A percentile compares a stretch with the other conserved stretches of the same genome.
Conservation (phyloP, 495 filamentous ascomycete genomes). For the Polyplosphaeria fusca region DNA sequence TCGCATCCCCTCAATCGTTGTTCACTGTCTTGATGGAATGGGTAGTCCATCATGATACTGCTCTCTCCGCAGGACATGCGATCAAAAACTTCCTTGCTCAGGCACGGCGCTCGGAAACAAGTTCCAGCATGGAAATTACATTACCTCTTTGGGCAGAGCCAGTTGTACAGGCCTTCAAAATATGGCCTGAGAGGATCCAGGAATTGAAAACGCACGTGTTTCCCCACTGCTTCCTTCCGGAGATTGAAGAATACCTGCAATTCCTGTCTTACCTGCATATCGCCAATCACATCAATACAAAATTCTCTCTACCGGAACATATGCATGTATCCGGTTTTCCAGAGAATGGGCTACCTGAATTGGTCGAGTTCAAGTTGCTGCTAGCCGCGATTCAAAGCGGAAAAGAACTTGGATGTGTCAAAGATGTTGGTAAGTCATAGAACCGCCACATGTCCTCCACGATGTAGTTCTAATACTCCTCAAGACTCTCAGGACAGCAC, state of each 20-base stretch:
- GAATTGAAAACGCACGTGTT: slow-evolving; percentile 45
- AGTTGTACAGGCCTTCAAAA: slow-evolving; percentile 4
- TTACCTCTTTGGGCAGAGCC: slow-evolving; percentile 27
- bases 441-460: too few species aligned
- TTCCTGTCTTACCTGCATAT: slow-evolving; percentile 30
- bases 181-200: slow-evolving; percentile 35
- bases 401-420: slow-evolving; percentile 73
- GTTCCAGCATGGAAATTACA: not conserved
- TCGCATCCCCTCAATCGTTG: slow-evolving; percentile 24
- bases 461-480: too few species aligned
- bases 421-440: slow-evolving; percentile 66
- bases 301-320: not conserved
- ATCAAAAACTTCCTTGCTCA: slow-evolving; percentile 57
- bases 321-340: not conserved
- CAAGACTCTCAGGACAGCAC: too few species aligned
- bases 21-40: slow-evolving; percentile 52
- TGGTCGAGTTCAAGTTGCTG: slow-evolving; percentile 46
- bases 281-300: slow-evolving; percentile 11
- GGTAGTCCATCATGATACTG: slow-evolving; percentile 59
- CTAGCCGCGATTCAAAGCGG: slow-evolving; percentile 70
- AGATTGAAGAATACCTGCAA: slow-evolving; percentile 37
- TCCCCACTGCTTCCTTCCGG: slow-evolving; percentile 46
- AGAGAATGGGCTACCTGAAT: slow-evolving; percentile 32
- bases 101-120: slow-evolving; percentile 1
- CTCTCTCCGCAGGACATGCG: slow-evolving; percentile 62